Evolutionary conservation across 305 asterid genomes (phyloP), one percentile per base, ranked within the genome.

Genomic region (Withania somnifera): DNA sequence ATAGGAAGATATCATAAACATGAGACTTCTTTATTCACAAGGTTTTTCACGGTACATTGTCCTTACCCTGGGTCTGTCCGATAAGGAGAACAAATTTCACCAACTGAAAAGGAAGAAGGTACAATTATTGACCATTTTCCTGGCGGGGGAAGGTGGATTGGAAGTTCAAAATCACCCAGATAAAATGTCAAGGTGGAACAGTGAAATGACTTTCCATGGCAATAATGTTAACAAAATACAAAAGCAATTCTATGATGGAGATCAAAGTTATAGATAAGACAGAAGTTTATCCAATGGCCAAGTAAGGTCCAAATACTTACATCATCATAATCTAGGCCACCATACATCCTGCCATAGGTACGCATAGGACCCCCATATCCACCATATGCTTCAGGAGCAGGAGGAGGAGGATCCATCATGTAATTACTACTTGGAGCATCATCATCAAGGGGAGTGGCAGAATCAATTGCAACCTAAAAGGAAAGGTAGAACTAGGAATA

Each of bases 371-470:
- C 97, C 76, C 97, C 94, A 77, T 91, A 92, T 75, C 88, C 88
- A 45, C 93, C 96, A 84, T 88, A 93, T 64, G 94, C 95, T 84
- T 94, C 98, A 28, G 94, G 93, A 28, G 93, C 90, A 86, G 89
- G 89, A 30, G 93, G 93, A 86, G 88, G 93, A 86, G 88, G 89
- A 84, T 86, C 90, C 90, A 87, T 89, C 91, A 89, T 57, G 82
- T 88, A 84, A 88, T 86, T 89, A 81, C 89, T 85, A 88, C 99
- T 92, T 11, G 93, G 92, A 64, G 97, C 97, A 83, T 94, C 93
- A 86, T 92, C 99, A 85, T 97, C 99, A 88, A 97, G 57, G 32
- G 98, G 98, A 40, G 99, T 97, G 78, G 99, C 98, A 78, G 99
- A 94, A 90, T 97, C 99, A 80, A 97, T 97, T 66, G 99, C 99